Percentiles rank a stretch among this genome's conserved stretches.
These are phyloP conservation scores for Rhododendron ferrugineum DNA, from an alignment of 148 eudicot species.

Conservation along the genomic window DNA sequence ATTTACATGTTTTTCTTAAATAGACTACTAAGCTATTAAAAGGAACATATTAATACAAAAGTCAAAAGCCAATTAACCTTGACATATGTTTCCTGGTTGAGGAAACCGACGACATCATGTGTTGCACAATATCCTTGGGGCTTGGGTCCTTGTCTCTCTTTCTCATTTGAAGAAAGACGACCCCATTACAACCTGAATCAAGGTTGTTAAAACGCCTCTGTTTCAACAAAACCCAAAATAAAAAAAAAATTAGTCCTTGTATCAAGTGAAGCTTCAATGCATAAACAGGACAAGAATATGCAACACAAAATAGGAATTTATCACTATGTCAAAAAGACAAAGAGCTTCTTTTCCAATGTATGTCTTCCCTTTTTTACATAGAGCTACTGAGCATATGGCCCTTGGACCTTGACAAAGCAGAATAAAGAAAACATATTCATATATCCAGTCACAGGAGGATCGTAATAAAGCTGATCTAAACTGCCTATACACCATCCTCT, in stretches of 20 bases:
- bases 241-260: neutral
- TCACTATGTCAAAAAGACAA: neutral
- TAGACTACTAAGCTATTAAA: neutral
- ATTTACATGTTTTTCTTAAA: neutral
- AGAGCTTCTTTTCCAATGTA: neutral
- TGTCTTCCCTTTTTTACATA: neutral
- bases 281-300: neutral
- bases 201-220: conserved; percentile 82
- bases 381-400: neutral
- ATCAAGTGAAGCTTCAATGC: neutral
- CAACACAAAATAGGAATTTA: neutral
- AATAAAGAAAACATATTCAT: neutral
- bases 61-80: conserved; percentile 37
- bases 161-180: conserved; percentile 76
- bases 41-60: neutral
- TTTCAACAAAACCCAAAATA: conserved; percentile 10
- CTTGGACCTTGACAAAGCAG: neutral
- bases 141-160: conserved; percentile 78
- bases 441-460: neutral
- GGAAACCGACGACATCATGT: conserved; percentile 74
- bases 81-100: conserved; percentile 77
- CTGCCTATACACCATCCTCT: neutral
- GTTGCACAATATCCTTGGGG: conserved; percentile 70
- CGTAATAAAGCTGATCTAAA: neutral
- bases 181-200: conserved; percentile 94